Evolutionary conservation across 805 yeast genomes (phyloP), one percentile per base, ranked within the genome.

Genomic region (Pichia heedii): DNA sequence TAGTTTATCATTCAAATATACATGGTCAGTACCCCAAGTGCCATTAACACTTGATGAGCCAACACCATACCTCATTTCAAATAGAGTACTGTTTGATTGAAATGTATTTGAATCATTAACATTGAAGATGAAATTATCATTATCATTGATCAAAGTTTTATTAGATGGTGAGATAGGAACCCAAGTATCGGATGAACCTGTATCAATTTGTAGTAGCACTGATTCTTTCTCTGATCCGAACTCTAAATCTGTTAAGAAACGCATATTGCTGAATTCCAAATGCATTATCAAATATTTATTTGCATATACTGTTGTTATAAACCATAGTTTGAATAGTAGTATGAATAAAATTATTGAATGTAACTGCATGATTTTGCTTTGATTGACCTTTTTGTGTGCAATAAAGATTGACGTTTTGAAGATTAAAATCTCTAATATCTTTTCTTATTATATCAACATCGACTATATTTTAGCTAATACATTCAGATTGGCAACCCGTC

Each of bases 111-210:
- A 73, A 5, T 46, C 42, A 8, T 50, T 53, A 8, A 71, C 64
- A 50, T 69, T 66, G 5, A 29, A 29, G 15, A 13, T 13, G 2
- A 5, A 10, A 15, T 29, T 8, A 29, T 29, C 13, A 29, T 29
- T 5, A 29, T n/a, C 15, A 13, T 29, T 29, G n/a, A n/a, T n/a
- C n/a, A n/a, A n/a, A 29, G 12, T 4, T 9, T 29, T 29, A 2
- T 7, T 29, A 13, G 32, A 29, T 29, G 3, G 16, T 15, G 16
- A 12, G 22, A 69, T 65, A 46, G 74, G 67, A 20, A 81, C 75
- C 85, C 86, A 81, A 20, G 84, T 61, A 57, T 83, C 90, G 0
- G 84, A 72, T 0, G 88, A 81, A 3, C 90, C 93, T 1, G 89
- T 83, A 54, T 83, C 93, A n/a, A 83, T 56, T 33, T 79, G 57